Base-by-base conservation (phyloP, 192 early-diverging fungal species). In the Geranomyces michiganensis region DNA sequence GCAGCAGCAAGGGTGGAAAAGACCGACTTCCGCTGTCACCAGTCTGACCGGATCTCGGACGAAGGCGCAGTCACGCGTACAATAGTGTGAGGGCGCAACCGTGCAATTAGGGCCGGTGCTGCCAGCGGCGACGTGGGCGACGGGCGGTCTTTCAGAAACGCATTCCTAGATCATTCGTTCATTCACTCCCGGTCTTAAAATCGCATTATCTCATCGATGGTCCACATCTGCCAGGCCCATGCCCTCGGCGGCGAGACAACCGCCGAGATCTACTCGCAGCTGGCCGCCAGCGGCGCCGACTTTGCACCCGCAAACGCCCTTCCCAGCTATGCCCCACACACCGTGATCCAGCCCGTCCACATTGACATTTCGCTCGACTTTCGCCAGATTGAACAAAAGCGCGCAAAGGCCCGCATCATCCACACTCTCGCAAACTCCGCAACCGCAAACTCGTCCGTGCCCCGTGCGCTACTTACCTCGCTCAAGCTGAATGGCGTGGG, bases 401-500 rank as follows among this genome's bases (percentile, higher is more conserved):
- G 65, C 32, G 64, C 46, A 17, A 76, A 62, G 33, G 65, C 68
- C 12, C 41, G 56, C 22, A 68, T 71, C 12, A 33, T 22, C 14
- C 61, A 70, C 4, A 81, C 79, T 2, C 70, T 78, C 55, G 43
- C 36, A 6, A 59, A 56, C 41, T 13, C 68, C 0, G n/a, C 46
- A n/a, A 45, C 26, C 0, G 24, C 41, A 1, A 32, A 36, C 26
- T 73, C 10, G 1, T 5, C 13, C 30, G 26, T 60, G 13, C 29
- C 17, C 1, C 24, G n/a, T n/a, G 14, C 30, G 12, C 13, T 65
- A 0, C 74, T 72, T 29, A 56, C 65, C 6, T 46, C 41, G 19
- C 64, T 79, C 22, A 58, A 62, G 47, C 67, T 82, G 19, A 79
- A 82, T 36, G 78, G 48, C 24, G 77, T 79, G 19, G 68, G 65